Percentiles rank a stretch among this genome's conserved stretches.
Conservation (phyloP, 176 grass and related monocot genomes). For the Musa acuminata region DNA sequence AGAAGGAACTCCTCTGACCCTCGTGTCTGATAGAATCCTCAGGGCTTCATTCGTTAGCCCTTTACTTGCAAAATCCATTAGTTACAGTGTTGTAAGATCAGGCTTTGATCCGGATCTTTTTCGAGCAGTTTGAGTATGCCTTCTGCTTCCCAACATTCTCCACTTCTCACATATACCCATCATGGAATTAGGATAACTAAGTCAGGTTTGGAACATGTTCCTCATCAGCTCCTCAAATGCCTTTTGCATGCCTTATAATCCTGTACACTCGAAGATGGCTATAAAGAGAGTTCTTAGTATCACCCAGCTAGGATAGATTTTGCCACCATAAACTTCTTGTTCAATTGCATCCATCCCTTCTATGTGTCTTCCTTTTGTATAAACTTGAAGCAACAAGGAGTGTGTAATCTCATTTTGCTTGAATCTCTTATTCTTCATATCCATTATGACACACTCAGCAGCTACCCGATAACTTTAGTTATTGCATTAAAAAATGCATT, state of each 20-base stretch:
- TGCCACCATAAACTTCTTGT: conserved; percentile 52
- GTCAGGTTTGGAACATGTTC: conserved; percentile 71
- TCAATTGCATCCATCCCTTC: conserved; percentile 21
- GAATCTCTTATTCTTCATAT: no score
- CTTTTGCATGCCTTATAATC: conserved; percentile 40
- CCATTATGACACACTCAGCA: no score
- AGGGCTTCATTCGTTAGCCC: conserved; percentile 65
- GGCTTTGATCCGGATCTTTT: conserved; percentile 45
- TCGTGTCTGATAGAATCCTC: conserved; percentile 70
- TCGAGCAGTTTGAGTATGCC: conserved; percentile 59
- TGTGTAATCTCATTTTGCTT: no score
- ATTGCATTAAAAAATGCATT: no score
- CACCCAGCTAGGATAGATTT: conserved; percentile 72
- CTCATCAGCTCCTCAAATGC: conserved; percentile 67
- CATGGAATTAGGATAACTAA: conserved; percentile 88
- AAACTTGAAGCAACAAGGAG: no score
- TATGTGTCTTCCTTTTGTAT: no score
- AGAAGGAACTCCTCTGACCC: conserved; percentile 45
- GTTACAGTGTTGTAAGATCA: conserved; percentile 84
- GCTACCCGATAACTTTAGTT: no score
- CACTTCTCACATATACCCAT: conserved; percentile 59
- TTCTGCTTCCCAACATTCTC: conserved; percentile 69
- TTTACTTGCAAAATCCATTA: conserved; percentile 86
- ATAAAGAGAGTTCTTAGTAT: conserved; percentile 71
- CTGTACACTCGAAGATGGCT: conserved; percentile 67